Evolutionary conservation across 2,329 filamentous ascomycete species (phyloP).

Genomic region (Moelleriella libera): DNA sequence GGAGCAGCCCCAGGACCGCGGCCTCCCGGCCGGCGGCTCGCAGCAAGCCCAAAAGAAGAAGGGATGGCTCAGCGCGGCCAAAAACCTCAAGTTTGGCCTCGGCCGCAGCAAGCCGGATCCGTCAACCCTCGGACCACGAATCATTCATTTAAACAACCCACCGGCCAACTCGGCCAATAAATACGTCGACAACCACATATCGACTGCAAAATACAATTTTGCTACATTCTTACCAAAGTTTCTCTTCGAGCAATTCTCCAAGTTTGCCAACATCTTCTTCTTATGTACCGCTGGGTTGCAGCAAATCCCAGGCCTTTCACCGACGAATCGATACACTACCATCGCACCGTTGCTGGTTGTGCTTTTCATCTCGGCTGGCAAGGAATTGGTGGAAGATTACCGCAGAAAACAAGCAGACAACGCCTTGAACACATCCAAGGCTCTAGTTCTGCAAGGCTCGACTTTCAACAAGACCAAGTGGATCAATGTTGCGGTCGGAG

Average conservation of each 20-base stretch:
- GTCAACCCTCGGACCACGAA: constrained; percentile 75
- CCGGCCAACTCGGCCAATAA: constrained; percentile 81
- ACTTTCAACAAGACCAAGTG: constrained; percentile 78
- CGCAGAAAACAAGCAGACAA: constrained; percentile 78
- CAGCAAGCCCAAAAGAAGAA: constrained; percentile 24
- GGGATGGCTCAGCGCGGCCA: constrained; percentile 47
- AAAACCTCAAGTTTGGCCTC: constrained; percentile 87
- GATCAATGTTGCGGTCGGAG: constrained; percentile 86
- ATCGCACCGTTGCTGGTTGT: constrained; percentile 89
- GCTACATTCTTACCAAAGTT: constrained; percentile 93
- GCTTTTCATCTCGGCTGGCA: constrained; percentile 84
- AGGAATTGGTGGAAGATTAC: constrained; percentile 89
- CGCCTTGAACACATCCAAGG: constrained; percentile 75
- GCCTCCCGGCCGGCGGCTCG: constrained; percentile 25
- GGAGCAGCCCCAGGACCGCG: constrained; percentile 42
- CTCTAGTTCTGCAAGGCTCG: constrained; percentile 69
- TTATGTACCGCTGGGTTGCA: constrained; percentile 89
- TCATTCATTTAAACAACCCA: constrained; percentile 93
- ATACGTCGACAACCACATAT: constrained; percentile 93
- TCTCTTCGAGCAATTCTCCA: constrained; percentile 95
- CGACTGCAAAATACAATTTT: constrained; percentile 93
- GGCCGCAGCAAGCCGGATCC: constrained; percentile 75
- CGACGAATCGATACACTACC: constrained; percentile 90
- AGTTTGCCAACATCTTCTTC: constrained; percentile 99
- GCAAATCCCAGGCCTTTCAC: constrained; percentile 88